Conservation (phyloP, 495 filamentous ascomycete species). For the Trichoderma virens region DNA sequence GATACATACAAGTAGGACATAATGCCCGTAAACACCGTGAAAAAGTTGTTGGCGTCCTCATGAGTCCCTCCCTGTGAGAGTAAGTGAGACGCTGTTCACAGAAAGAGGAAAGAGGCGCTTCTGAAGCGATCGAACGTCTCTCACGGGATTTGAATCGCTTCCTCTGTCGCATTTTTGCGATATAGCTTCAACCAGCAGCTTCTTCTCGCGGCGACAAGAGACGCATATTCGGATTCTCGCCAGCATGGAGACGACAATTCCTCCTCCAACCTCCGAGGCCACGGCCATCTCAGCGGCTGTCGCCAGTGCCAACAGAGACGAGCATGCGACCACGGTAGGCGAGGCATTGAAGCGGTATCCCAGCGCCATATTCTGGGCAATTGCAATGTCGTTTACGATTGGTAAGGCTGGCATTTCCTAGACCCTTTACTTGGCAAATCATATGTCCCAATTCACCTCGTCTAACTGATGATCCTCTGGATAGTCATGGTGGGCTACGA, state of each 20-base stretch:
- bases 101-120: no score
- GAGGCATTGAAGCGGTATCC: slow-evolving; percentile 37
- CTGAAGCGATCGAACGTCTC: no score
- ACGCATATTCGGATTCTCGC: no score
- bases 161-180: no score
- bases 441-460: no score
- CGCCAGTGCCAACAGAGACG: slow-evolving; percentile 23
- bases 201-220: no score
- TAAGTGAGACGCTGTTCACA: no score
- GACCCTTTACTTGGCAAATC: neutral
- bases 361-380: slow-evolving; percentile 38
- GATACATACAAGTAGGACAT: neutral
- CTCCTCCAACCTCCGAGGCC: neutral
- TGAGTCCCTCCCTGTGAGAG: no score
- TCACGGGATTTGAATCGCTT: no score
- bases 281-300: neutral
- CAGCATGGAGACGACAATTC: neutral
- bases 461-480: neutral
- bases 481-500: slow-evolving; percentile 20
- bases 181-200: no score
- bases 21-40: no score
- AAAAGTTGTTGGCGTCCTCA: no score
- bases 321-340: slow-evolving; percentile 36
- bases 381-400: slow-evolving; percentile 35
- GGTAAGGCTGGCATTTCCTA: slow-evolving; percentile 11